phyloP scores from a whole-genome alignment of 306 rosid genomes.

The Vigna hirtella region DNA sequence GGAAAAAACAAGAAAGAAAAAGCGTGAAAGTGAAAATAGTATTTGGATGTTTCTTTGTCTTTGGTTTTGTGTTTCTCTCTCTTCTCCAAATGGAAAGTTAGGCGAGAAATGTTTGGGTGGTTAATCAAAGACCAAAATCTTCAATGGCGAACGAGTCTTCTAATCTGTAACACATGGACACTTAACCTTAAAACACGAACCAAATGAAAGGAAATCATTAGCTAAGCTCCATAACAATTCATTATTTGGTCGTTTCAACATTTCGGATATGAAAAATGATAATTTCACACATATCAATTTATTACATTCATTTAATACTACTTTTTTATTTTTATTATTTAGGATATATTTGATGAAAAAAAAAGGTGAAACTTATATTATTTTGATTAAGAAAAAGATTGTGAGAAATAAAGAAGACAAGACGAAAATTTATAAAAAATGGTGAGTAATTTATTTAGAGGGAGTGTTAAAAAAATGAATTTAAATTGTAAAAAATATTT shows the following conservation, averaged over 20 bases:
- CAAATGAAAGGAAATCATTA: conserved; percentile 54
- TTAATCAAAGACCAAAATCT: conserved; percentile 36
- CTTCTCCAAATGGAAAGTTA: conserved; percentile 54
- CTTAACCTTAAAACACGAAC: conserved; percentile 48
- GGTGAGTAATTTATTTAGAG: too few relatives aligned
- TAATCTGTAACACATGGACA: conserved; percentile 58
- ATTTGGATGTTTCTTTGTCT: conserved; percentile 34
- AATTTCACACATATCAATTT: too few relatives aligned
- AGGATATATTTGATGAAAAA: too few relatives aligned
- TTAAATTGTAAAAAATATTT: too few relatives aligned
- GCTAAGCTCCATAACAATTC: neutral
- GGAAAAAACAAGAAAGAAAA: neutral
- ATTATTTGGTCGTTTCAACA: conserved; percentile 1
- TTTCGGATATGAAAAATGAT: neutral
- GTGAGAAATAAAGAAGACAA: too few relatives aligned
- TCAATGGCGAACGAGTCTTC: conserved; percentile 61
- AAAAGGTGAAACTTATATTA: too few relatives aligned
- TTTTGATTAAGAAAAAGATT: too few relatives aligned
- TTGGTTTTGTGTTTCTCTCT: conserved; percentile 39
- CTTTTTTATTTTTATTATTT: too few relatives aligned
- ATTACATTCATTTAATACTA: too few relatives aligned
- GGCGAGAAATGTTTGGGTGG: conserved; percentile 53
- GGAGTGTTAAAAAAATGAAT: too few relatives aligned
- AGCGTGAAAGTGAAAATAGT: conserved; percentile 41
- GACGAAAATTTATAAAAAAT: too few relatives aligned